phyloP scores from a whole-genome alignment of 1,139 yeast species.

The Suhomyces coccinellae region DNA sequence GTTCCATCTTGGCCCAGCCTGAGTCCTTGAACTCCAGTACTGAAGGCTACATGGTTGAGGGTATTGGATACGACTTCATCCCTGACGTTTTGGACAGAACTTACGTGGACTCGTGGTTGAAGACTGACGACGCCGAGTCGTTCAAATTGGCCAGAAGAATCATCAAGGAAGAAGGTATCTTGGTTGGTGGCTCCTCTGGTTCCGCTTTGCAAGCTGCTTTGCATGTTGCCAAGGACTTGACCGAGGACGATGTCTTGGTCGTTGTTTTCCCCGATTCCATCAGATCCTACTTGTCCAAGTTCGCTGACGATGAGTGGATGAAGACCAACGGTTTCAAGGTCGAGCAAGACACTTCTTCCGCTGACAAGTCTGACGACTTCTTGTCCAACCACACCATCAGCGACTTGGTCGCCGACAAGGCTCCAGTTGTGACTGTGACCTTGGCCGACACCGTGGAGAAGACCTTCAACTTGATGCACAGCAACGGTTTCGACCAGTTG shows the following conservation, averaged over 20 bases:
- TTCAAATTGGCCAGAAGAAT: slow-evolving; percentile 81
- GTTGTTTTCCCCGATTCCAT: slow-evolving; percentile 87
- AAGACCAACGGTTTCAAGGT: slow-evolving; percentile 67
- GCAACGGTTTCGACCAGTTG: slow-evolving; percentile 82
- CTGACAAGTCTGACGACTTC: slow-evolving; percentile 53
- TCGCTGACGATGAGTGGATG: slow-evolving; percentile 94
- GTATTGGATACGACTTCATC: slow-evolving; percentile 87
- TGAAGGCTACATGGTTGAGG: slow-evolving; percentile 79
- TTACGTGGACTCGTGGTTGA: slow-evolving; percentile 76
- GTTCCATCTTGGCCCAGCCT: slow-evolving; percentile 83
- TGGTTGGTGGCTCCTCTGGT: slow-evolving; percentile 89
- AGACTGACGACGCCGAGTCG: slow-evolving; percentile 82
- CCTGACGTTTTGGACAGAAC: slow-evolving; percentile 77
- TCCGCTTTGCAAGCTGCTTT: slow-evolving; percentile 82
- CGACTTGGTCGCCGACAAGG: slow-evolving; percentile 63
- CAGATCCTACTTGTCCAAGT: slow-evolving; percentile 83
- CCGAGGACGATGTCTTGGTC: slow-evolving; percentile 74
- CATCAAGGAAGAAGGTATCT: slow-evolving; percentile 81
- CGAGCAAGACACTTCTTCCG: slow-evolving; percentile 48
- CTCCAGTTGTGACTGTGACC: slow-evolving; percentile 78
- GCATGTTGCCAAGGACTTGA: slow-evolving; percentile 65
- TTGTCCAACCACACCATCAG: slow-evolving; percentile 52
- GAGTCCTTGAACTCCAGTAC: slow-evolving; percentile 64
- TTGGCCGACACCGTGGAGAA: slow-evolving; percentile 61
- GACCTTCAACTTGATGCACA: slow-evolving; percentile 70